Percentiles rank a stretch among this genome's conserved stretches.
phyloP scores from a whole-genome alignment of 148 eudicot species.

The Nyssa sinensis region DNA sequence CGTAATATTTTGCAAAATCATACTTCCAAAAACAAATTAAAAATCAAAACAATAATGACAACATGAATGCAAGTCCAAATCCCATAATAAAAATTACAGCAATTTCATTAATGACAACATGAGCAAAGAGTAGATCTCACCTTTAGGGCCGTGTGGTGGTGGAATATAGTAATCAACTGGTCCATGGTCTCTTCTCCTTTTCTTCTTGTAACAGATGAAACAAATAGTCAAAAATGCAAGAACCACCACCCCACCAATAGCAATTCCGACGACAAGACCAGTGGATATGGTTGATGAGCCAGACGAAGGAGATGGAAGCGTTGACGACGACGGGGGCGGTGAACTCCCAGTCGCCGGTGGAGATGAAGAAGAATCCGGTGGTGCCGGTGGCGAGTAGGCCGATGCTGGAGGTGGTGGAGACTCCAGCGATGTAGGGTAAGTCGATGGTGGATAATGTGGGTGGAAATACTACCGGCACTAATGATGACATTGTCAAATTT shows the following conservation, averaged over 20 bases:
- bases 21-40: not conserved
- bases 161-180: conserved; percentile 46
- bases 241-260: conserved; percentile 57
- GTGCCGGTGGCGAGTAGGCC: conserved; percentile 32
- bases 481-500: conserved; percentile 36
- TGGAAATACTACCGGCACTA: conserved; percentile 17
- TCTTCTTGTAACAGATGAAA: conserved; percentile 60
- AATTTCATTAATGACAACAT: not conserved
- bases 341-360: conserved; percentile 30
- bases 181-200: conserved; percentile 47
- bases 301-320: conserved; percentile 27
- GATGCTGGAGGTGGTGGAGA: conserved; percentile 20
- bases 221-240: conserved; percentile 44
- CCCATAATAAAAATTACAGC: not conserved
- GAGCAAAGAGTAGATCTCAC: conserved; percentile 22
- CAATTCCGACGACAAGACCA: conserved; percentile 67
- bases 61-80: not conserved
- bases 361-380: conserved; percentile 20
- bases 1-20: not conserved
- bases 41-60: conserved; percentile 7
- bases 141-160: conserved; percentile 53
- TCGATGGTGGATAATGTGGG: not conserved
- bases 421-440: not conserved
- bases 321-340: conserved; percentile 29
- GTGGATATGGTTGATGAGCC: conserved; percentile 48